Conservation (phyloP, 202 grass and related monocot species). For the Brachypodium distachyon region DNA sequence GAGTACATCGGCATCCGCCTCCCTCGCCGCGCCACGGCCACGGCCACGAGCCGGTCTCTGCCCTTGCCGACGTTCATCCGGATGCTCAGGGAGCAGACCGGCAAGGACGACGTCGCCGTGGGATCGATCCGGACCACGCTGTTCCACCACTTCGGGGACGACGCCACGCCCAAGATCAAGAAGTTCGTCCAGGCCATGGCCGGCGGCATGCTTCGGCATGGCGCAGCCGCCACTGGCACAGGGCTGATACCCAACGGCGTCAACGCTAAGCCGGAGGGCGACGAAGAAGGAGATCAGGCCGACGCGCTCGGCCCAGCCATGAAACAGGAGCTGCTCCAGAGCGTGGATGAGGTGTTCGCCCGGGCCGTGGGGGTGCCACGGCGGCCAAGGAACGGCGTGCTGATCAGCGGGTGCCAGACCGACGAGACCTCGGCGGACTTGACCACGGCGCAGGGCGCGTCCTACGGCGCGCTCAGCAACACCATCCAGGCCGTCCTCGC, state of each 20-base stretch:
- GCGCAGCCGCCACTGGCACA: slow-evolving; percentile 11
- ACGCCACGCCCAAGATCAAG: slow-evolving; percentile 77
- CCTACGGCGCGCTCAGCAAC: slow-evolving; percentile 79
- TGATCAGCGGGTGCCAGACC: slow-evolving; percentile 68
- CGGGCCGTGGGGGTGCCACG: background rate
- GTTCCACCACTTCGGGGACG: slow-evolving; percentile 72
- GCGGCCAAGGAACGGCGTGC: slow-evolving; percentile 35
- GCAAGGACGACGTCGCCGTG: slow-evolving; percentile 57
- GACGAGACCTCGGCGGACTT: slow-evolving; percentile 61
- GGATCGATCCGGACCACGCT: slow-evolving; percentile 67
- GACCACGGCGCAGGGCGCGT: slow-evolving; percentile 33
- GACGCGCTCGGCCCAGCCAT: slow-evolving; percentile 36
- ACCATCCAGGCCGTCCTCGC: slow-evolving; percentile 56
- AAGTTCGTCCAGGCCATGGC: slow-evolving; percentile 58
- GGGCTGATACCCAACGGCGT: slow-evolving; percentile 16
- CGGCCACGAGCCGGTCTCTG: slow-evolving; percentile 43
- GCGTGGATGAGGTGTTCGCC: background rate
- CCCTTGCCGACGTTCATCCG: slow-evolving; percentile 49
- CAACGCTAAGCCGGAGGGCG: slow-evolving; percentile 31
- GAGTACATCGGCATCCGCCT: slow-evolving; percentile 36
- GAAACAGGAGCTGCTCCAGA: slow-evolving; percentile 29
- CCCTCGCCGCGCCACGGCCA: background rate
- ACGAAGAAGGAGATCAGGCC: background rate
- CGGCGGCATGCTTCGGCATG: background rate
- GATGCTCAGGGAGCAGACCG: slow-evolving; percentile 65